Evolutionary conservation across 257 asterid species (phyloP).

Genomic region (Misopates orontium): DNA sequence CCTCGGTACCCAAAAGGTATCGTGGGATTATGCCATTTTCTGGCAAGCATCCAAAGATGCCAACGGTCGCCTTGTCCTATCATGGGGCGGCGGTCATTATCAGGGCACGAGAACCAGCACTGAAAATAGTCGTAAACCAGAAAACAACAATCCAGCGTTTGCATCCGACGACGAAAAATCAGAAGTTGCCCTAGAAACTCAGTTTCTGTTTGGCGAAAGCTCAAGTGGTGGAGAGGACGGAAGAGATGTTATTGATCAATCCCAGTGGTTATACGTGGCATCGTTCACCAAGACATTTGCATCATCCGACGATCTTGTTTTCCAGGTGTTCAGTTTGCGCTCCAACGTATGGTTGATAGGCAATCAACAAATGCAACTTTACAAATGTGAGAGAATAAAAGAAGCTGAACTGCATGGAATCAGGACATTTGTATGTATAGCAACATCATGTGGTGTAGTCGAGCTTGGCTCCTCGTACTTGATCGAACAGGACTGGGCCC

Average conservation of each 20-base stretch:
- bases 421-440: conserved; percentile 33
- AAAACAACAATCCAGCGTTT: too few relatives aligned
- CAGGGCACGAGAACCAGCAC: too few relatives aligned
- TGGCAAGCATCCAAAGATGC: conserved; percentile 36
- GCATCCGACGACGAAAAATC: too few relatives aligned
- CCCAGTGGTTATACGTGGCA: conserved; percentile 39
- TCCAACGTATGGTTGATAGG: conserved; percentile 35
- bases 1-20: conserved; percentile 29
- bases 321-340: conserved; percentile 20
- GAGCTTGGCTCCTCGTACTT: conserved; percentile 41
- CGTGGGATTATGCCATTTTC: conserved; percentile 47
- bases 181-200: neutral
- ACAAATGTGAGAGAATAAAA: conserved; percentile 37
- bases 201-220: neutral
- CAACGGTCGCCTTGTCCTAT: conserved; percentile 25
- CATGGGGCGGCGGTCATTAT: conserved; percentile 47
- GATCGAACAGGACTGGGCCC: conserved; percentile 28
- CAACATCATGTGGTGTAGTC: conserved; percentile 36
- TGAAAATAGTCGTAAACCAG: too few relatives aligned
- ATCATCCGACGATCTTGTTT: conserved; percentile 23
- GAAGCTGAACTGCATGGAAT: conserved; percentile 46
- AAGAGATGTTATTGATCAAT: conserved; percentile 1
- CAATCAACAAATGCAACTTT: conserved; percentile 24
- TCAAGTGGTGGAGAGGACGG: neutral
- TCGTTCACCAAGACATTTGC: conserved; percentile 29